phyloP scores from a whole-genome alignment of 2,329 filamentous ascomycete species.

The Ophiobolus disseminans region DNA sequence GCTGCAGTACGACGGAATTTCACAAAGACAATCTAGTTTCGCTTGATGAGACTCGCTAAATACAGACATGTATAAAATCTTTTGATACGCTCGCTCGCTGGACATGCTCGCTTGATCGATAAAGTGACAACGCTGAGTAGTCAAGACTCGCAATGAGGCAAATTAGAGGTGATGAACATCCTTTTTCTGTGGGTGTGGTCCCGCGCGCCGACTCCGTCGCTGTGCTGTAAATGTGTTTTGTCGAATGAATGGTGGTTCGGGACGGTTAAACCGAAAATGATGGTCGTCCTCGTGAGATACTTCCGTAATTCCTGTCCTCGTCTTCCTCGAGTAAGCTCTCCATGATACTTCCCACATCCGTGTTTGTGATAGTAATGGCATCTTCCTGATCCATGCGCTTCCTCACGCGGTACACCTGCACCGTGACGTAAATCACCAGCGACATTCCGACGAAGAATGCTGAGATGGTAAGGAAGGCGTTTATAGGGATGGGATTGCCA shows the following conservation, averaged over 20 bases:
- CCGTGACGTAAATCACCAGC: conserved; percentile 59
- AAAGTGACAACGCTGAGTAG: not conserved
- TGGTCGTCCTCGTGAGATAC: conserved; percentile 23
- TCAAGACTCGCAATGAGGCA: too few species aligned
- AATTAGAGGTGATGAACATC: too few species aligned
- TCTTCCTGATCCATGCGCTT: conserved; percentile 45
- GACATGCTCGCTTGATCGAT: not conserved
- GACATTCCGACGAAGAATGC: conserved; percentile 69
- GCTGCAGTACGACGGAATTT: not conserved
- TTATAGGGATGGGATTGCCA: conserved; percentile 78
- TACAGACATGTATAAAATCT: too few species aligned
- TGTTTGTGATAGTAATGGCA: conserved; percentile 69
- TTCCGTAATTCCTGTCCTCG: conserved; percentile 38
- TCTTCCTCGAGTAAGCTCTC: conserved; percentile 47
- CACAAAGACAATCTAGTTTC: conserved; percentile 2
- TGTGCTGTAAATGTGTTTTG: too few species aligned
- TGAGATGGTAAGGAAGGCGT: conserved; percentile 67
- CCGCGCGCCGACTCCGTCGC: too few species aligned
- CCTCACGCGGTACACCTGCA: conserved; percentile 41
- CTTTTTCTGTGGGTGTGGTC: too few species aligned
- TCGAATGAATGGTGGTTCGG: too few species aligned
- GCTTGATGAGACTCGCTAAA: not conserved
- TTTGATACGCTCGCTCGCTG: conserved; percentile 1
- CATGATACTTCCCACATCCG: conserved; percentile 70
- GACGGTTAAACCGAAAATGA: conserved; percentile 20